A percentile compares a stretch with the other conserved stretches of the same genome.
Conservation (phyloP, 257 asterid genomes). For the Nicotiana tomentosiformis region DNA sequence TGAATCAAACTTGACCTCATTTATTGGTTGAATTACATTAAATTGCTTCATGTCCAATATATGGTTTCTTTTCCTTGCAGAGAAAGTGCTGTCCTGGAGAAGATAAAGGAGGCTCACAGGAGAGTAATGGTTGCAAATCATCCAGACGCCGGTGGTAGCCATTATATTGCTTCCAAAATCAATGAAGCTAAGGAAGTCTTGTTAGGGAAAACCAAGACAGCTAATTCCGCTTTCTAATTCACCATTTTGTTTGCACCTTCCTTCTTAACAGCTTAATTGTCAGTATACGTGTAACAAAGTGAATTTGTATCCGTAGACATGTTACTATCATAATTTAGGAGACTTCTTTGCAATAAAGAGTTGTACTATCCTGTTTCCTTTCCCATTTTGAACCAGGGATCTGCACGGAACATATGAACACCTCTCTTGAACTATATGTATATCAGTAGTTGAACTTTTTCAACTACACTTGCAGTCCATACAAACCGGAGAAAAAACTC, state of each 20-base stretch:
- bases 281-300: not conserved
- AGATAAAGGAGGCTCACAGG: conserved; percentile 74
- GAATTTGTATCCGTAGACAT: not conserved
- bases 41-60: not conserved
- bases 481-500: not conserved
- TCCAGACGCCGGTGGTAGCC: conserved; percentile 93
- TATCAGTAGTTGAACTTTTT: not conserved
- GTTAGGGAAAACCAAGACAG: conserved; percentile 32
- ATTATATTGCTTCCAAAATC: conserved; percentile 78
- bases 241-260: not conserved
- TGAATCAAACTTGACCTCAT: not conserved
- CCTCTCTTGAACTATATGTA: not conserved
- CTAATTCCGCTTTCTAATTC: conserved; percentile 46
- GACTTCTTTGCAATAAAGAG: not conserved
- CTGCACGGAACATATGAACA: not conserved
- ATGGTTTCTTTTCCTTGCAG: conserved; percentile 15
- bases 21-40: not conserved
- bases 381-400: not conserved
- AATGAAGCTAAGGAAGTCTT: conserved; percentile 76
- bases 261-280: not conserved
- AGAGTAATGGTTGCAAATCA: conserved; percentile 87
- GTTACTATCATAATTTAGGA: not conserved
- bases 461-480: not conserved
- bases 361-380: not conserved
- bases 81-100: conserved; percentile 40